Base-by-base conservation (phyloP, 2,329 filamentous ascomycete genomes). In the Colletotrichum sp. region DNA sequence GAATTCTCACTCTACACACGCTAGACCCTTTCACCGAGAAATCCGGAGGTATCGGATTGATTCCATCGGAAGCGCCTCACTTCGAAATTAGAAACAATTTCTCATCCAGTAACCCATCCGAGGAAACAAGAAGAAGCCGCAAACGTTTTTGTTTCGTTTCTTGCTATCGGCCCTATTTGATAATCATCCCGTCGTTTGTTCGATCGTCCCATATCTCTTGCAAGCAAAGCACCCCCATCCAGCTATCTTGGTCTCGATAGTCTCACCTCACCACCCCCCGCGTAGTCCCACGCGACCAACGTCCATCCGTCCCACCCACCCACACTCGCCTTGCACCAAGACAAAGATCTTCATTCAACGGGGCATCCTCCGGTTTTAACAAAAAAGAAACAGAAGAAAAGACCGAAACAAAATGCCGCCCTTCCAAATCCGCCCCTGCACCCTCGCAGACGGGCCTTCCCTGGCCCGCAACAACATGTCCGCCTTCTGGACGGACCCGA, bases 401-500 rank as follows among this genome's bases (percentile, higher is more conserved):
- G 9, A 44, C 39, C 8, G 18, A 49, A 12, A 49, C 18, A 49
- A 49, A 13, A 52, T 52, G 44, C 44, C 44, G 5, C 10, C 44
- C 1, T 52, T 13, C 4, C 6, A 12, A 2, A 62, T 79, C 18
- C 71, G 77, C 13, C 65, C 74, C 26, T 80, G 78, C 57, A 79
- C 78, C 16, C 65, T 80, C 24, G 74, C 75, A 21, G 78, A 81
- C 55, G 76, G 68, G n/a, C 71, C 75, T 9, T 77, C 75, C 9
- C 52, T 81, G 3, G 79, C 79, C 3, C 76, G 71, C 36, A 81
- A 81, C 62, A 81, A 81, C 72, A 80, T 80, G 71, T 75, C 75
- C 13, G 80, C 80, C n/a, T 81, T 80, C 71, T 81, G 77, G 77
- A 77, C 76, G 16, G 77, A 81, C 52, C 70, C 76, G 8, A 81